Base-by-base conservation (phyloP, 495 filamentous ascomycete genomes). In the Daldinia bambusicola region DNA sequence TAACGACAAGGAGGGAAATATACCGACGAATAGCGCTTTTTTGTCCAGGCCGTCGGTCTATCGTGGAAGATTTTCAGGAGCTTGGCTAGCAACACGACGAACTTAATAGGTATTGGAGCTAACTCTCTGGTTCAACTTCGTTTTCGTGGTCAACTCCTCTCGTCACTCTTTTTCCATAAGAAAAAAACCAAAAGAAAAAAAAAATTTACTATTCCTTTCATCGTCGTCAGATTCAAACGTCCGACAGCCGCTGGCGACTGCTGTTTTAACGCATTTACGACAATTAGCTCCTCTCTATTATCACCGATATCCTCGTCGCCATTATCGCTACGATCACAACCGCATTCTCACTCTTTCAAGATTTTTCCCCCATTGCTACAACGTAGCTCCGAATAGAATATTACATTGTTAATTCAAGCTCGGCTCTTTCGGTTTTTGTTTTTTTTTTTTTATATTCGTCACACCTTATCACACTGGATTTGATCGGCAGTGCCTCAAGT, bases 161-260 rank as follows among this genome's bases (percentile, higher is more conserved):
- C 45, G 51, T 71, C 62, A 55, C 53, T 67, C 63, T 51, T 63
- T 71, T 56, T 26, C 3, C 3, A 26, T 26, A 26, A 26, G 3
- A 26, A 26, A 26, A 26, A 26, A 26, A 26, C 1, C 1, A 26
- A 26, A 26, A 26, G 1, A 10, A n/a, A 1, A 26, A 26, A 26
- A 36, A 37, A 34, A 56, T 41, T 16, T 58, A 65, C 57, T 41
- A 48, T 34, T 52, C 40, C 56, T 56, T 50, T 48, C 62, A 62
- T 66, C 56, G 48, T 62, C 34, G 32, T 53, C 57, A 26, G 40
- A 62, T 66, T 20, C 36, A 55, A 41, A 40, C 2, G 34, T 20
- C 52, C 58, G 48, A 66, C 63, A 70, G 67, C 67, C 62, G 67
- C 67, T 70, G 67, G 67, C 68, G 62, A 71, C 51, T 66, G 57